Conservation (phyloP, 495 filamentous ascomycete species). For the Aspergillus conjunctus region DNA sequence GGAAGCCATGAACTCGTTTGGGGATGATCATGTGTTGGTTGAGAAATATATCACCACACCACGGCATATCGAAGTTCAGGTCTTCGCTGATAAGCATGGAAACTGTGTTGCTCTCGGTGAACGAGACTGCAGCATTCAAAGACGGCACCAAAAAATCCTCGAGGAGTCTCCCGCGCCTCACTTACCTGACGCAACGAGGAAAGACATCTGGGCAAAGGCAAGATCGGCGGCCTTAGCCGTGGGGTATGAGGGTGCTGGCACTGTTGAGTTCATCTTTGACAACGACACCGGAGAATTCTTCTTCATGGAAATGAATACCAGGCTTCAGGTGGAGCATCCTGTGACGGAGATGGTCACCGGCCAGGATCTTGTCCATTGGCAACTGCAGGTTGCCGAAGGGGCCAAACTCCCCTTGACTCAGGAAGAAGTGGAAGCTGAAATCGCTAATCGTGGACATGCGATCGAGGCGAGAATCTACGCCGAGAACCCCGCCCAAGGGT, state of each 20-base stretch:
- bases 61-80: constrained; percentile 95
- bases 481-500: constrained; percentile 86
- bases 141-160: constrained; percentile 94
- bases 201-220: constrained; percentile 94
- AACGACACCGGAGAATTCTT: constrained; percentile 92
- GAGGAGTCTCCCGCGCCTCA: constrained; percentile 95
- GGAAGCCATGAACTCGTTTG: constrained; percentile 89
- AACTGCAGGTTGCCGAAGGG: constrained; percentile 89
- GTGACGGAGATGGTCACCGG: constrained; percentile 97
- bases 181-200: constrained; percentile 72
- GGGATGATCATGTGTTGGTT: constrained; percentile 93
- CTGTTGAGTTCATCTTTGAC: constrained; percentile 98
- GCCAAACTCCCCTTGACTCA: constrained; percentile 84
- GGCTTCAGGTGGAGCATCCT: constrained; percentile 95
- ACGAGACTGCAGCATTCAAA: constrained; percentile 83
- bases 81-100: constrained; percentile 90
- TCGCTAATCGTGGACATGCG: constrained; percentile 75
- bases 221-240: constrained; percentile 86
- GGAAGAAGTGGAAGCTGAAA: constrained; percentile 74
- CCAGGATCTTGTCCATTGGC: constrained; percentile 94
- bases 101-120: constrained; percentile 85
- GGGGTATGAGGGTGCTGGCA: constrained; percentile 93
- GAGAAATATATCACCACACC: constrained; percentile 96
- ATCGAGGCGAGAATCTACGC: constrained; percentile 97
- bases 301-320: constrained; percentile 99